Base-by-base conservation (phyloP, 1,284 basidiomycete species). In the Naganishia sp. region DNA sequence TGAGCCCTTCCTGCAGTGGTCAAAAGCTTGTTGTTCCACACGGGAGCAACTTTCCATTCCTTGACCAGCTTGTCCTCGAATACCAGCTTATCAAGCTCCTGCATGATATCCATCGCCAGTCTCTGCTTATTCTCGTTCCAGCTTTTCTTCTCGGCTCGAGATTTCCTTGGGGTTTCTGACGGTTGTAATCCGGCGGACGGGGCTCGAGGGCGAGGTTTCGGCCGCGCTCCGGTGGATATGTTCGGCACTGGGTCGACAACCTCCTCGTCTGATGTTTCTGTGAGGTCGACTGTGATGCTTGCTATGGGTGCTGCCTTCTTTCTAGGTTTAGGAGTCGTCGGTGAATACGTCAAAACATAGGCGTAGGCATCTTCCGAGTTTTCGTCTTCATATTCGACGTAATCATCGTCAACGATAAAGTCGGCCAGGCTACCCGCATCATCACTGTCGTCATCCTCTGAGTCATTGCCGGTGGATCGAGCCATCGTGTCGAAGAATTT, bases 1-100 rank as follows among this genome's bases (percentile, higher is more conserved):
- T 71, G 67, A 3, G 78, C 78, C 18, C 71, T 72, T 7, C 78
- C 78, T 16, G 78, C 78, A 9, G 77, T 77, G 0, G 74, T 77
- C 70, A 77, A 70, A 49, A 80, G 60, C 28, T 77, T 69, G 44
- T 59, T 60, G 28, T 53, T 53, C 49, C 49, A 48, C n/a, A 60
- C 49, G 9, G 56, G 55, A 11, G 18, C 10, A n/a, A 59, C n/a
- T 56, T 56, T 64, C 68, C 2, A 67, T 70, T 23, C 73, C 73
- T 23, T 57, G 2, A 75, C 75, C 25, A 79, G 69, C 16, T 72
- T 72, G 0, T 56, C 42, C 4, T 76, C 76, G 57, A 79, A 79
- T 0, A 78, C 77, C 50, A 55, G 69, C 48, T 57, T 53, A 64
- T 79, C 76, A 7, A 79, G 72, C 44, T 79, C 77, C 9, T 70